Evolutionary conservation across 768 basidiomycete species (phyloP), one percentile per base, ranked within the genome.

Genomic region (Leccinum incarnatum): DNA sequence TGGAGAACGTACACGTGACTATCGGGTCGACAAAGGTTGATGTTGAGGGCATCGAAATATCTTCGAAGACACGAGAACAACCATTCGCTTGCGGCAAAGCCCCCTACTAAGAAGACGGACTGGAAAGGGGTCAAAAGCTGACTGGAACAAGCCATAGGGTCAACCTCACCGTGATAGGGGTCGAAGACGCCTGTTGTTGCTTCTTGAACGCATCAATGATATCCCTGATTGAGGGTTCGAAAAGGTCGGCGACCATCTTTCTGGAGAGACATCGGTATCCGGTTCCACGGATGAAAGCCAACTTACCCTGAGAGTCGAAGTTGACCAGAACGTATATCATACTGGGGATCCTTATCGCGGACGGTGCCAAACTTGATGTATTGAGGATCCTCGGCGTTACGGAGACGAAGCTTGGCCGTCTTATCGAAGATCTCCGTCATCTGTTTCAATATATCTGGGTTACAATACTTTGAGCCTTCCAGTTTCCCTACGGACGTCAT

Each of bases 31-130:
- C 77, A 75, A 17, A 85, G 67, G 32, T 68, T 73, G 37, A 83
- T 64, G n/a, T 77, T 75, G 0, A 74, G 64, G 4, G 71, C 62
- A 5, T 71, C 71, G 10, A 85, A 69, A 5, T 71, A 64, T 53
- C 65, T 69, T 42, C 76, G 76, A 2, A 85, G 75, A 49, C 74
- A 71, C 2, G 69, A 60, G 59, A 78, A 82, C 17, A 84, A 66
- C 75, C 77, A 83, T 47, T 79, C 77, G 57, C 76, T 83, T 1
- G 80, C 78, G 10, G 78, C 77, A 66, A 83, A 83, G 0, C 81
- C 82, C 7, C 83, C 82, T 3, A 84, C 81, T 1, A 86, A 76
- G 54, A 83, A 77, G 23, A 81, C 74, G 11, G 73, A 70, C 74
- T 75, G 46, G 19, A 10, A 53, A 19, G 0, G 40, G 1, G 15